Base-by-base conservation (phyloP, 2,329 filamentous ascomycete genomes). In the Ceratocystis cubensis region DNA sequence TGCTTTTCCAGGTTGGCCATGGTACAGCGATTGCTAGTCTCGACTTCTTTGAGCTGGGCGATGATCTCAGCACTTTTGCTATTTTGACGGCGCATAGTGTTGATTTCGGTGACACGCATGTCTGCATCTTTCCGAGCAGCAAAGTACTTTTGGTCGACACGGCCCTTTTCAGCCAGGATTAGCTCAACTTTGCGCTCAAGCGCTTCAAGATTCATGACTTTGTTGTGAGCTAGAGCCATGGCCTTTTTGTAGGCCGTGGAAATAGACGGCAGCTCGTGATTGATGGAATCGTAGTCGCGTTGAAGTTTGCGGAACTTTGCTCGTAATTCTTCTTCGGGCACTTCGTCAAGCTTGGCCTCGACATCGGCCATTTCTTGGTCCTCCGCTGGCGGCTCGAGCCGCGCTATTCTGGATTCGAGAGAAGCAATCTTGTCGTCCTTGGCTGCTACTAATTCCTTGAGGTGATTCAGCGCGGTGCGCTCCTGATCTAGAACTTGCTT, bases 111-210 rank as follows among this genome's bases (percentile, higher is more conserved):
- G 67, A 91, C 88, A 63, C 91, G 83, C 57, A 88, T 87, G 72
- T 97, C 93, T 73, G 93, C 95, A 71, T 92, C 88, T 74, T 96
- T 96, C 81, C 96, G 91, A 7, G 92, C 91, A 0, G 89, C 90
- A 75, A 97, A 97, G 74, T 96, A 99, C 76, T 97, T 97, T 73
- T 97, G 93, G 73, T 99, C 94, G 1, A 93, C 93, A 76, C 96
- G 97, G 70, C 88, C 86, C 78, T 99, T 99, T 76, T 99, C 91
- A 0, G 91, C 89, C 50, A 84, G 84, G 22, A 95, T 78, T 28
- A 88, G 80, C 20, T 84, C 78, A 46, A 93, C 80, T 69, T 88
- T 88, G 66, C 96, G 91, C 76, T 97, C 92, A 73, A 91, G 78
- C 3, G 82, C 80, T 5, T 81, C 79, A 64, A 89, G 85, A 69